These are phyloP conservation scores for Fusarium pininemorale DNA, from an alignment of 2,329 filamentous ascomycete genomes.

Conservation along the genomic window DNA sequence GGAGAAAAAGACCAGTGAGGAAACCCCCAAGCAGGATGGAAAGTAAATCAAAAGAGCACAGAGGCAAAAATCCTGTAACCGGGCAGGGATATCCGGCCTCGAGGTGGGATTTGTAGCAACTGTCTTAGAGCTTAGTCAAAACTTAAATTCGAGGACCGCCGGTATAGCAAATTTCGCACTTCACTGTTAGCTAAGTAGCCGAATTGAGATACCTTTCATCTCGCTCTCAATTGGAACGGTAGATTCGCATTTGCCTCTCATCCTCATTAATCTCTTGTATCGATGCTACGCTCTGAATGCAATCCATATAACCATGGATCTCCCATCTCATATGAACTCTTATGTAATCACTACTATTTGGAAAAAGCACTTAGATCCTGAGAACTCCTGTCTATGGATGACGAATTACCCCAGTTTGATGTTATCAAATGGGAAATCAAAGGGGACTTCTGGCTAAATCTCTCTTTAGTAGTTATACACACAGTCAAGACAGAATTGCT, in stretches of 20 bases:
- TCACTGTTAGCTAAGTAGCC: background rate
- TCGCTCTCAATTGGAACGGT: fast-evolving
- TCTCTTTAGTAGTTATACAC: no score
- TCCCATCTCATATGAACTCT: background rate
- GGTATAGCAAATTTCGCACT: background rate
- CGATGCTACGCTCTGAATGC: background rate
- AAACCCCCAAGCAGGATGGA: background rate
- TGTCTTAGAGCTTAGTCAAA: background rate
- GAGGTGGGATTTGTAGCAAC: background rate
- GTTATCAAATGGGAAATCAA: background rate
- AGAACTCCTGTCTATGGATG: no score
- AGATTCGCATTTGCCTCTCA: background rate
- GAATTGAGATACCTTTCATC: background rate
- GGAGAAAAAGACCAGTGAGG: no score
- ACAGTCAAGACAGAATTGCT: no score
- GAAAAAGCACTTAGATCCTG: no score
- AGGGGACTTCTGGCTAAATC: background rate
- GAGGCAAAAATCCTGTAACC: fast-evolving
- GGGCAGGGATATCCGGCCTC: background rate
- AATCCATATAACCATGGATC: background rate
- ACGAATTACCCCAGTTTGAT: background rate
- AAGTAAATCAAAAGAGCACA: background rate
- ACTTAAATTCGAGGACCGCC: background rate
- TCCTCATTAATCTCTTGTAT: background rate
- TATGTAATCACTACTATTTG: background rate